Conservation (phyloP, 805 yeast species). For the Saturnispora quitensis region DNA sequence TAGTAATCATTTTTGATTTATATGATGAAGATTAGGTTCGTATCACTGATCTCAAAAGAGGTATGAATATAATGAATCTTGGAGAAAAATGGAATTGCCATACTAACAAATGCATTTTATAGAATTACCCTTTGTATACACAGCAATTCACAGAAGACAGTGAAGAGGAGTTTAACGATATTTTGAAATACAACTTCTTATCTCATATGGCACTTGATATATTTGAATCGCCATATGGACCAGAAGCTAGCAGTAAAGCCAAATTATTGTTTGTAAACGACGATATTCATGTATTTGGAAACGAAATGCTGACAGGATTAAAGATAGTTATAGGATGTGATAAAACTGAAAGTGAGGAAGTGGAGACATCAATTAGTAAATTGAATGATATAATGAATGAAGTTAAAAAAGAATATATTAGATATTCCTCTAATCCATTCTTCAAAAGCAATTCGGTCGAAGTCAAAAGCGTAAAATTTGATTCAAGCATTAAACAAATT, state of each 20-base stretch:
- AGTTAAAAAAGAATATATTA: constrained; percentile 46
- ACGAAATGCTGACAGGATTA: constrained; percentile 58
- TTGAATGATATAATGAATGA: constrained; percentile 28
- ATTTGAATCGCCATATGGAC: constrained; percentile 44
- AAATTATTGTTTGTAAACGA: constrained; percentile 54
- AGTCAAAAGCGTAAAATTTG: constrained; percentile 25
- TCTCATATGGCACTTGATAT: constrained; percentile 73
- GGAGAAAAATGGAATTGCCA: background rate
- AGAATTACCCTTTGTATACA: constrained; percentile 51
- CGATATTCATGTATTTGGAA: constrained; percentile 57
- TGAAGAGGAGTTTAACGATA: constrained; percentile 27
- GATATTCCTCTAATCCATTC: constrained; percentile 57
- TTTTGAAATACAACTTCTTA: constrained; percentile 56
- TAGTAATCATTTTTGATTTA: no score
- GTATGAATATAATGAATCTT: constrained; percentile 20
- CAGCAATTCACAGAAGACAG: constrained; percentile 36
- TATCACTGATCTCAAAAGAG: constrained; percentile 48
- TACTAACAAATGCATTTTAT: background rate
- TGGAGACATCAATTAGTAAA: constrained; percentile 7
- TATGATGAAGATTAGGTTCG: constrained; percentile 36
- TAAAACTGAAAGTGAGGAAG: background rate
- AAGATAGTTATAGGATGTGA: constrained; percentile 53
- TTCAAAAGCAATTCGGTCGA: constrained; percentile 26
- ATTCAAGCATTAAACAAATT: constrained; percentile 19
- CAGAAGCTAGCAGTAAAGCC: constrained; percentile 21